These are phyloP conservation scores for Saturnispora quitensis DNA, from an alignment of 805 yeast species.

Conservation along the genomic window DNA sequence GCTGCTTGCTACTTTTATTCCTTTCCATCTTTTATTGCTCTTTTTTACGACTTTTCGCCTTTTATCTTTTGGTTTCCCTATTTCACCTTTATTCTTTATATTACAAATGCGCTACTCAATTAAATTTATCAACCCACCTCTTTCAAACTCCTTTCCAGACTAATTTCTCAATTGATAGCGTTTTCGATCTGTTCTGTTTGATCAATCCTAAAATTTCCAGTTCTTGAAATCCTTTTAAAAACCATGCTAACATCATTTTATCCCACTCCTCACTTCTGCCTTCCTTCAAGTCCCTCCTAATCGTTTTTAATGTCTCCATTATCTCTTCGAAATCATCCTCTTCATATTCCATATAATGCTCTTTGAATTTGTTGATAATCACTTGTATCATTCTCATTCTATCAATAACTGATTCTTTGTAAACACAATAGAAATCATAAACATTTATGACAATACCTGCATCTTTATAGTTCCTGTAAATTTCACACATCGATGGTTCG, in stretches of 20 bases:
- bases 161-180: constrained; percentile 60
- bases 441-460: constrained; percentile 49
- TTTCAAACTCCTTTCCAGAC: constrained; percentile 56
- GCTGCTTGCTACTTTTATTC: background rate
- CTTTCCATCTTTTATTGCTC: background rate
- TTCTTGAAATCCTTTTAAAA: constrained; percentile 65
- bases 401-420: constrained; percentile 25
- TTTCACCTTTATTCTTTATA: background rate
- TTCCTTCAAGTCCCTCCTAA: constrained; percentile 23
- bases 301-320: constrained; percentile 3
- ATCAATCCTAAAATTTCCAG: constrained; percentile 61
- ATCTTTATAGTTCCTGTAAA: constrained; percentile 68
- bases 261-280: constrained; percentile 47
- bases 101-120: background rate
- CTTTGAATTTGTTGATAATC: constrained; percentile 8
- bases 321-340: background rate
- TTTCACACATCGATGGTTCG: constrained; percentile 43
- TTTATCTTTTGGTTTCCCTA: background rate
- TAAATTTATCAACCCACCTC: background rate
- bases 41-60: background rate
- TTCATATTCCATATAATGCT: background rate
- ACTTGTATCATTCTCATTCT: constrained; percentile 14
- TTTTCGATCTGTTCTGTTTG: constrained; percentile 49
- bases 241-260: constrained; percentile 56
- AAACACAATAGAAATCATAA: constrained; percentile 29